These are phyloP conservation scores for Mortierella sp. DNA, from an alignment of 371 early-diverging fungal genomes.

Conservation along the genomic window DNA sequence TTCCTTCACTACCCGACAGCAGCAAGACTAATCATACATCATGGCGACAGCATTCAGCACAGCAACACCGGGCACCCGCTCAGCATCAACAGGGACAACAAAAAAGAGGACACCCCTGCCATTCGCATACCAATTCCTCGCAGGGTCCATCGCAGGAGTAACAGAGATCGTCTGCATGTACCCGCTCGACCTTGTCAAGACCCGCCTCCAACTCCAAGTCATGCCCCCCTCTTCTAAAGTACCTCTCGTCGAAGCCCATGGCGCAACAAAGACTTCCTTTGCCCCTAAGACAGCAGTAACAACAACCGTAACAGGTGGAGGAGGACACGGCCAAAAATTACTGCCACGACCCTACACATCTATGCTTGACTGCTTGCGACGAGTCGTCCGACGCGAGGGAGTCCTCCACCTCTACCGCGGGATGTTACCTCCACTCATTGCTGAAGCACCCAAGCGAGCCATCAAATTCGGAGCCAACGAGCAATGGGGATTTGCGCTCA, in stretches of 20 bases:
- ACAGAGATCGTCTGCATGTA: constrained; percentile 94
- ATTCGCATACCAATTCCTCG: constrained; percentile 85
- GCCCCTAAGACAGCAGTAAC: neutral
- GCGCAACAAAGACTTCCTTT: neutral
- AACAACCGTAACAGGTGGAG: neutral
- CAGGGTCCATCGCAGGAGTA: constrained; percentile 94
- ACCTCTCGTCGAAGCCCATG: neutral
- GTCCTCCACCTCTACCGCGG: constrained; percentile 87
- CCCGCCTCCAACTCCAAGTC: constrained; percentile 84
- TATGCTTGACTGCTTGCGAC: constrained; percentile 32
- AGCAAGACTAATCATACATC: neutral
- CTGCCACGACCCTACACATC: constrained; percentile 30
- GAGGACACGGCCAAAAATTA: neutral
- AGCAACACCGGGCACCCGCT: neutral
- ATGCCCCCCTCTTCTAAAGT: neutral
- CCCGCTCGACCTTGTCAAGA: constrained; percentile 95
- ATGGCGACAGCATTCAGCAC: neutral
- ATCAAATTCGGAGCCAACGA: constrained; percentile 96
- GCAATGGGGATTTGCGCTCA: constrained; percentile 79
- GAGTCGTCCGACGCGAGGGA: constrained; percentile 52
- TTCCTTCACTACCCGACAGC: neutral
- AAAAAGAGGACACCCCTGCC: constrained; percentile 73
- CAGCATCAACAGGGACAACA: neutral
- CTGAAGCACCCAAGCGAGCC: constrained; percentile 96
- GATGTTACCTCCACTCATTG: constrained; percentile 91